Conservation (phyloP, 768 basidiomycete genomes). For the Russula abietina region DNA sequence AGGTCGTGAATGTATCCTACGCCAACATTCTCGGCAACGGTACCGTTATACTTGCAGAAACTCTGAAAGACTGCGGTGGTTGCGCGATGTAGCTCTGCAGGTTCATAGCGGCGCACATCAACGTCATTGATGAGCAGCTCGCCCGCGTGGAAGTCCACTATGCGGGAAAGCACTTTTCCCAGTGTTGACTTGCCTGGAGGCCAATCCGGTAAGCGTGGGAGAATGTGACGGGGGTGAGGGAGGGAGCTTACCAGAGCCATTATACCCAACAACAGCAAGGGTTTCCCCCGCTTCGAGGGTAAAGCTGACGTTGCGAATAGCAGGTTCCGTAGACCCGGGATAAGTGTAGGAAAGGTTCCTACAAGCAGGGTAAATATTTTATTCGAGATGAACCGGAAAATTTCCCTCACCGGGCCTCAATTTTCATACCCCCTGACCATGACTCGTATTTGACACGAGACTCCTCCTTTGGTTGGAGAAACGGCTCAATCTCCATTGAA, state of each 20-base stretch:
- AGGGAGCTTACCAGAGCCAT: slow-evolving; percentile 61
- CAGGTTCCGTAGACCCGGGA: slow-evolving; percentile 63
- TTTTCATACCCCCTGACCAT: slow-evolving; percentile 53
- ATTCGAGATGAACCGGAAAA: slow-evolving; percentile 4
- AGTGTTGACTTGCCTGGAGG: slow-evolving; percentile 77
- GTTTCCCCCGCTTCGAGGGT: slow-evolving; percentile 68
- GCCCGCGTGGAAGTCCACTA: slow-evolving; percentile 70
- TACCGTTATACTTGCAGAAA: slow-evolving; percentile 73
- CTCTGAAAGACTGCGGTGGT: slow-evolving; percentile 81
- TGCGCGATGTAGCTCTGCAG: slow-evolving; percentile 67
- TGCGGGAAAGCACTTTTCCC: slow-evolving; percentile 72
- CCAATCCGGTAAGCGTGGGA: neutral
- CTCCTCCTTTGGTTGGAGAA: slow-evolving; percentile 55
- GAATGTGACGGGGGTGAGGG: neutral
- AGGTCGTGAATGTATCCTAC: slow-evolving; percentile 67
- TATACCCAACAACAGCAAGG: slow-evolving; percentile 80
- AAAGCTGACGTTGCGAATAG: slow-evolving; percentile 64
- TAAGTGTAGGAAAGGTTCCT: slow-evolving; percentile 71
- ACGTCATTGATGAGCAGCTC: slow-evolving; percentile 61
- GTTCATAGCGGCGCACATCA: slow-evolving; percentile 59
- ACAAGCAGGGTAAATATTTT: slow-evolving; percentile 6
- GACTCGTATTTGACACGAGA: slow-evolving; percentile 45
- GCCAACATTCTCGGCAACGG: slow-evolving; percentile 81
- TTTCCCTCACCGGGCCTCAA: slow-evolving; percentile 57
- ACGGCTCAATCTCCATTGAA: slow-evolving; percentile 63